Conservation (phyloP, 495 filamentous ascomycete species). For the Parmelia sp. region DNA sequence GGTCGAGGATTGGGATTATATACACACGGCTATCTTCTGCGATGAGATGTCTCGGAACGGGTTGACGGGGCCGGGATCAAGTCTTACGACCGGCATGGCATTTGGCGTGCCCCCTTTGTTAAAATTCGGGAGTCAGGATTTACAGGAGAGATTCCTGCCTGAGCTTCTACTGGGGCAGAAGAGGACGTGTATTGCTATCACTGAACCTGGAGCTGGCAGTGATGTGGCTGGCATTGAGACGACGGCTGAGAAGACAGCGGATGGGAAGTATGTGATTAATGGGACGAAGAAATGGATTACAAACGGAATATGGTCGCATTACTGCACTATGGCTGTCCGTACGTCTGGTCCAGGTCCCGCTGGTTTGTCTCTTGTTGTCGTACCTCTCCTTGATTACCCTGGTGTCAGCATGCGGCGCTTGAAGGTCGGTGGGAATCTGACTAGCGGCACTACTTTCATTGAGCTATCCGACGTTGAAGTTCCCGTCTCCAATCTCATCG, state of each 20-base stretch:
- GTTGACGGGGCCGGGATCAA: constrained; percentile 51
- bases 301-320: constrained; percentile 71
- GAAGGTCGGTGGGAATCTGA: constrained; percentile 52
- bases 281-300: constrained; percentile 82
- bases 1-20: constrained; percentile 69
- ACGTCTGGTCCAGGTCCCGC: constrained; percentile 54
- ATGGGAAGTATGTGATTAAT: constrained; percentile 66
- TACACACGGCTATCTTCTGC: constrained; percentile 59
- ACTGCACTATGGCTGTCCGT: constrained; percentile 67
- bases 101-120: constrained; percentile 65
- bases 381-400: constrained; percentile 55
- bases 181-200: constrained; percentile 69
- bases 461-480: constrained; percentile 68
- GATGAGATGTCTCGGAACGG: constrained; percentile 66
- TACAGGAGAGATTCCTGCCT: constrained; percentile 60
- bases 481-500: constrained; percentile 61
- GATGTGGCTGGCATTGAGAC: constrained; percentile 68
- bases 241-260: constrained; percentile 54
- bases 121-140: constrained; percentile 54
- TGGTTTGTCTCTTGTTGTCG: constrained; percentile 60
- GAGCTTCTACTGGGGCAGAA: constrained; percentile 60
- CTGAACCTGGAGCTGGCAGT: constrained; percentile 64
- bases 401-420: constrained; percentile 63
- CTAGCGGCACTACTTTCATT: constrained; percentile 68
- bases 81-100: constrained; percentile 60